Base-by-base conservation (phyloP, 2,329 filamentous ascomycete genomes). In the Taxawa tesnikishii region DNA sequence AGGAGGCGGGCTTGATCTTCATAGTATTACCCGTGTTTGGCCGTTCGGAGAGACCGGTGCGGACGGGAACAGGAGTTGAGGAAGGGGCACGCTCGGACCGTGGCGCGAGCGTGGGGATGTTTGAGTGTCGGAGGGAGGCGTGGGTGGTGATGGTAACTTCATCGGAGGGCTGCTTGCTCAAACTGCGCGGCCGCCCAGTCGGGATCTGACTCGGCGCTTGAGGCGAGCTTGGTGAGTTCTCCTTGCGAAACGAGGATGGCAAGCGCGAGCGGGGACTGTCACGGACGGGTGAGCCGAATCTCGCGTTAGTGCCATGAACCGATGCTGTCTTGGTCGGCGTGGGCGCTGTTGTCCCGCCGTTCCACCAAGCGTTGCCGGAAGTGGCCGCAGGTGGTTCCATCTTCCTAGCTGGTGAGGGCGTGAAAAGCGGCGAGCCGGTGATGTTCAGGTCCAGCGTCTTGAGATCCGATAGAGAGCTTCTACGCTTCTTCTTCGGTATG, bases 381-480 rank as follows among this genome's bases (percentile, higher is more conserved):
- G n/a, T n/a, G n/a, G n/a, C n/a, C n/a, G 19, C 19, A 23, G 19
- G 19, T 8, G 19, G n/a, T n/a, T 8, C n/a, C 8, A 23, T 8
- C 19, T n/a, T 23, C n/a, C 19, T 23, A 8, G 19, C 19, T n/a
- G 34, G 26, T 17, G 34, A 33, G 6, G 34, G 34, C 4, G 34
- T 29, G 11, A 37, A 32, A 17, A 37, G 33, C 3, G 34, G 34
- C 7, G 34, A 37, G 8, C 33, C 34, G 23, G 28, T 28, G 16
- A 45, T 40, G 14, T 46, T 34, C 4, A 33, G 69, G 58, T 88
- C 76, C 12, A 83, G 62, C 34, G 63, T 68, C 43, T 75, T 80
- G 29, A 96, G 66, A 53, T 96, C 88, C 4, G 87, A 94, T 26
- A 96, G 61, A 15, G 87, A 94, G 58, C 87, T 94, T 51, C 88